phyloP scores from a whole-genome alignment of 257 asterid species.

The Agastache rugosa region DNA sequence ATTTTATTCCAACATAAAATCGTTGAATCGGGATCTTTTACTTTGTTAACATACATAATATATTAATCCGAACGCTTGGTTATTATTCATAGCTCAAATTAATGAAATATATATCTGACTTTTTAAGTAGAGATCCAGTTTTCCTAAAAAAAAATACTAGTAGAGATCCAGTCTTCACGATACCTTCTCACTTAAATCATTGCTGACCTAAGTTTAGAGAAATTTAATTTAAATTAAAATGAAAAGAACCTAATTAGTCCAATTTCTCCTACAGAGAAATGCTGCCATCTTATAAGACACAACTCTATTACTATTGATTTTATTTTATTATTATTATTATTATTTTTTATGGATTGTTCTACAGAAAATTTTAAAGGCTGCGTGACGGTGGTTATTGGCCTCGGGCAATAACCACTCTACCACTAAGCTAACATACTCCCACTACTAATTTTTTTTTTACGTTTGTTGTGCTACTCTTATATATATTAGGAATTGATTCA shows the following conservation, averaged over 20 bases:
- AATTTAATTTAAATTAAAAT: not conserved
- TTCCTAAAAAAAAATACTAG: no score
- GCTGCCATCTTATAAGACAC: no score
- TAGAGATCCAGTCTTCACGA: conserved; percentile 14
- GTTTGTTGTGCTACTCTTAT: no score
- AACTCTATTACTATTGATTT: no score
- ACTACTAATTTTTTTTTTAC: no score
- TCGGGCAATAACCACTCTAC: no score
- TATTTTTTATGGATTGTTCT: no score
- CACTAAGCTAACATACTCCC: no score
- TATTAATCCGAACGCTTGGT: not conserved
- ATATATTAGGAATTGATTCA: no score
- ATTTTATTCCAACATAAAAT: not conserved
- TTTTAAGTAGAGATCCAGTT: conserved; percentile 11
- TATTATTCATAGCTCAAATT: not conserved
- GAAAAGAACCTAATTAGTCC: not conserved
- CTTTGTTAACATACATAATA: not conserved
- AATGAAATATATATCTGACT: conserved; percentile 9
- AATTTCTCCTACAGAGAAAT: not conserved
- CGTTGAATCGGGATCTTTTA: not conserved
- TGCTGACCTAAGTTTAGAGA: conserved; percentile 12
- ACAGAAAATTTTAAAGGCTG: no score
- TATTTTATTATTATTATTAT: no score
- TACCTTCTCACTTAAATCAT: conserved; percentile 23
- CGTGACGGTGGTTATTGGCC: no score